Conservation (phyloP, 148 eudicot genomes). For the Chenopodium suecicum region DNA sequence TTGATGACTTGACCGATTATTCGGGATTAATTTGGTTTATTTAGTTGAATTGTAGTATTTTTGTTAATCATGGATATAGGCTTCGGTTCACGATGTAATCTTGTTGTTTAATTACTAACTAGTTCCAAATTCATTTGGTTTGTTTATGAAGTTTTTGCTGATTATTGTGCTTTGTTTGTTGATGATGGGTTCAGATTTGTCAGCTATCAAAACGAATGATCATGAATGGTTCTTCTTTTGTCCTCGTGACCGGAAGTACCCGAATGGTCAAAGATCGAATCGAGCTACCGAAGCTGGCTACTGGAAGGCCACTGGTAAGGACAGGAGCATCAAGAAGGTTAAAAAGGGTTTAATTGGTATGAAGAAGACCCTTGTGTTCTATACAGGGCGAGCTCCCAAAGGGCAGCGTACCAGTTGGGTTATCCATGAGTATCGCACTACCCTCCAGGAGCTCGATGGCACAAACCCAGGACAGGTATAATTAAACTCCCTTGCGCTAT, state of each 20-base stretch:
- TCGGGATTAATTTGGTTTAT: neutral
- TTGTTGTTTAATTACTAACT: neutral
- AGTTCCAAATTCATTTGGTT: neutral
- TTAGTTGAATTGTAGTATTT: neutral
- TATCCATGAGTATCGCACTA: conserved; percentile 89
- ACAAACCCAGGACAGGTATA: conserved; percentile 87
- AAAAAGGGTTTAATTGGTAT: conserved; percentile 60
- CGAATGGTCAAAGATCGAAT: conserved; percentile 82
- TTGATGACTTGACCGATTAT: neutral
- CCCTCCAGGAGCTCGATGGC: conserved; percentile 72
- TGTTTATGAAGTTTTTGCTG: neutral
- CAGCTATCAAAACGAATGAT: conserved; percentile 60
- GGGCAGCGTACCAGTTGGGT: conserved; percentile 89
- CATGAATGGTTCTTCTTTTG: conserved; percentile 96
- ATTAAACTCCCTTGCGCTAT: neutral
- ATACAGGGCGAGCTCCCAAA: conserved; percentile 87
- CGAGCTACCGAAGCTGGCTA: conserved; percentile 83
- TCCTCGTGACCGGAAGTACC: conserved; percentile 91
- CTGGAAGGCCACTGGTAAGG: conserved; percentile 99
- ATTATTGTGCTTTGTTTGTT: conserved; percentile 9
- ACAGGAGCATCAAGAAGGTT: conserved; percentile 62
- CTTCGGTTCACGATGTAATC: neutral
- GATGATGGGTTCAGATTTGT: conserved; percentile 53
- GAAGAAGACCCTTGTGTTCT: conserved; percentile 93
- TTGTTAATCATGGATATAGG: conserved; percentile 12